These are phyloP conservation scores for Papiliotrema nemorosa DNA, from an alignment of 1,284 basidiomycete genomes.

Conservation along the genomic window DNA sequence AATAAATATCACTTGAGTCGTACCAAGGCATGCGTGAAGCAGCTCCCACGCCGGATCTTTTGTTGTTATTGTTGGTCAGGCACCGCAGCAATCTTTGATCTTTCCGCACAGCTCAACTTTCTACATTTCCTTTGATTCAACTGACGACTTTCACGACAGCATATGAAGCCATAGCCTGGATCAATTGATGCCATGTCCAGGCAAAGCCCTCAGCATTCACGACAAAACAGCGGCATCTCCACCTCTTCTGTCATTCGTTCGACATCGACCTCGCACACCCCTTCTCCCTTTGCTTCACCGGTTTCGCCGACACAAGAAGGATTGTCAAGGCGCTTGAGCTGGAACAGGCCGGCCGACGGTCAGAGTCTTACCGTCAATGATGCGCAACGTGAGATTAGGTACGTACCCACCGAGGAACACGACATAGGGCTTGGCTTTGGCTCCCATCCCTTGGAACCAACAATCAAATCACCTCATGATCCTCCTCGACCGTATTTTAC, in stretches of 20 bases:
- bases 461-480: not conserved
- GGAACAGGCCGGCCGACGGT: slow-evolving; percentile 23
- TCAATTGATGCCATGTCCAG: too few relatives aligned
- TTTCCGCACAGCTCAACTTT: too few relatives aligned
- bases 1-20: too few relatives aligned
- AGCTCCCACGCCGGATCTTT: too few relatives aligned
- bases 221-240: slow-evolving; percentile 17
- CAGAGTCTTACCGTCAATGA: slow-evolving; percentile 3
- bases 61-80: too few relatives aligned
- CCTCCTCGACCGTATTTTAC: slow-evolving; percentile 9
- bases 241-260: slow-evolving; percentile 23
- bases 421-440: not conserved
- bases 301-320: slow-evolving; percentile 24
- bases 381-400: not conserved
- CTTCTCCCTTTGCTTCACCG: slow-evolving; percentile 27
- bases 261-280: slow-evolving; percentile 8
- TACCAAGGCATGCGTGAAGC: too few relatives aligned
- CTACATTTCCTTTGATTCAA: too few relatives aligned
- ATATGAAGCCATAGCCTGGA: too few relatives aligned
- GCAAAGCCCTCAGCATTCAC: slow-evolving; percentile 1
- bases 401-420: too few relatives aligned
- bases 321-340: slow-evolving; percentile 31
- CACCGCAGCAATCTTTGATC: too few relatives aligned
- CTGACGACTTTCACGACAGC: too few relatives aligned
- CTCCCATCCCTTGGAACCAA: not conserved